Evolutionary conservation across 2,329 filamentous ascomycete genomes (phyloP).

Genomic region (Ceratocystiopsis minuta): DNA sequence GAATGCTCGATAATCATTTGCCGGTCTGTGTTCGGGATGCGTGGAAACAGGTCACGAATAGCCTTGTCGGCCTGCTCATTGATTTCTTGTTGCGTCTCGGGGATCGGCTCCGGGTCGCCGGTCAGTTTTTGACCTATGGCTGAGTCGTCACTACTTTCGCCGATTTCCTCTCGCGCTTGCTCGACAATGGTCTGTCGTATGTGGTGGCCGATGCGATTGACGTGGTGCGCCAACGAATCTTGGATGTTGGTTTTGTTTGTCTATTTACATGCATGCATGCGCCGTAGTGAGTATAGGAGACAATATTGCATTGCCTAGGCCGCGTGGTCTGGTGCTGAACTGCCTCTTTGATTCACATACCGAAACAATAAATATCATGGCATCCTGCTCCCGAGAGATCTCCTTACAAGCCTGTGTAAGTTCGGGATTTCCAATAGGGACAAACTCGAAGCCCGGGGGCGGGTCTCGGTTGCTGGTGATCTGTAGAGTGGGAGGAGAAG

Average conservation of each 20-base stretch:
- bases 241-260: neutral
- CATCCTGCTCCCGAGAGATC: conserved; percentile 40
- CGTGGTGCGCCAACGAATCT: conserved; percentile 25
- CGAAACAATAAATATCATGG: conserved; percentile 49
- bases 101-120: conserved; percentile 37
- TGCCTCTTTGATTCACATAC: conserved; percentile 21
- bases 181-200: conserved; percentile 41
- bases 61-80: conserved; percentile 43
- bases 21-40: conserved; percentile 47
- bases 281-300: too few species aligned
- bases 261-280: neutral
- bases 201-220: conserved; percentile 43
- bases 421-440: conserved; percentile 43
- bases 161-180: conserved; percentile 24
- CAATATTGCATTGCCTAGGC: neutral
- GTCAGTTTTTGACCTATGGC: neutral
- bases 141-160: conserved; percentile 13
- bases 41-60: conserved; percentile 44
- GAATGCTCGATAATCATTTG: conserved; percentile 43
- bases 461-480: conserved; percentile 32
- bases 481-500: conserved; percentile 18
- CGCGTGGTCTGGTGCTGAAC: too few species aligned
- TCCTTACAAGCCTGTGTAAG: conserved; percentile 46
- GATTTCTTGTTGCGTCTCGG: conserved; percentile 39
- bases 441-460: conserved; percentile 43